Percentiles rank a stretch among this genome's conserved stretches.
phyloP scores from a whole-genome alignment of 345 rosid genomes.

The Erucastrum elatum region DNA sequence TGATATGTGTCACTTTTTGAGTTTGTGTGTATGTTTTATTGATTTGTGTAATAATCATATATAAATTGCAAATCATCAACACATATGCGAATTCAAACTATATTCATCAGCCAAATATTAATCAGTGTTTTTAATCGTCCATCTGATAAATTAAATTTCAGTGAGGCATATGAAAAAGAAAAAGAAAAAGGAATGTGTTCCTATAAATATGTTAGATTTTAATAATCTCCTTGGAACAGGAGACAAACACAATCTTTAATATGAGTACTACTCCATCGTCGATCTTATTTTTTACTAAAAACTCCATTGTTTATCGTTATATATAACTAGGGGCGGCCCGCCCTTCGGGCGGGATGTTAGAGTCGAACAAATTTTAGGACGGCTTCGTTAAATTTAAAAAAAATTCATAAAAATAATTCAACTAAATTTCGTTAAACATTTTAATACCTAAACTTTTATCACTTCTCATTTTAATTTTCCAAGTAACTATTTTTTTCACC shows the following conservation, averaged over 20 bases:
- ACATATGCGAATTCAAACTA: neutral
- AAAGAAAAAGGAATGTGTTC: neutral
- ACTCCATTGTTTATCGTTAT: slow-evolving; percentile 5
- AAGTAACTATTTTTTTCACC: too few species aligned
- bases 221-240: neutral
- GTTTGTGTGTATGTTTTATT: neutral
- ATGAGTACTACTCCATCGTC: slow-evolving; percentile 1
- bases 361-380: too few species aligned
- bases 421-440: too few species aligned
- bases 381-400: too few species aligned
- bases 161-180: neutral
- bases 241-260: neutral
- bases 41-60: neutral
- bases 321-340: too few species aligned
- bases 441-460: too few species aligned
- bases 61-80: neutral
- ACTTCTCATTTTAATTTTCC: too few species aligned
- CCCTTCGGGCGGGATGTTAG: too few species aligned
- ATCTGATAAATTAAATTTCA: neutral
- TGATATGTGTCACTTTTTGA: neutral
- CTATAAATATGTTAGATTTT: neutral
- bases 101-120: neutral
- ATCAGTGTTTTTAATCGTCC: neutral
- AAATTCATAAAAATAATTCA: too few species aligned
- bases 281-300: neutral